phyloP scores from a whole-genome alignment of 2,329 filamentous ascomycete genomes.

The Cytospora leucostoma region DNA sequence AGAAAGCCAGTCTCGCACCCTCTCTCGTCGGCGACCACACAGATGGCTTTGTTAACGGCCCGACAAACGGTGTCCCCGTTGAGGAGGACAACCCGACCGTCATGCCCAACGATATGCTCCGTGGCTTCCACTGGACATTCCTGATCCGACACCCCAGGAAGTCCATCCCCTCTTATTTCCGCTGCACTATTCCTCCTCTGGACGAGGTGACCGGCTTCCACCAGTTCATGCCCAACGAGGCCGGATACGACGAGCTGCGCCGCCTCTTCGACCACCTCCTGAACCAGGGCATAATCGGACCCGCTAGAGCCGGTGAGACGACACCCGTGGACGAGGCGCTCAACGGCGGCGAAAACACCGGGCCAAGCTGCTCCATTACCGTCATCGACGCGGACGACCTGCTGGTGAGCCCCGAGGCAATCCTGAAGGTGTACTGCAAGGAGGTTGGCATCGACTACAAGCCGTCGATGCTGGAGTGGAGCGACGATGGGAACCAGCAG shows the following conservation, averaged over 20 bases:
- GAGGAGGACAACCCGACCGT: constrained; percentile 83
- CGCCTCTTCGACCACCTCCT: constrained; percentile 84
- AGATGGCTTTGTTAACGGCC: constrained; percentile 37
- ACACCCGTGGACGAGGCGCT: constrained; percentile 30
- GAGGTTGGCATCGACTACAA: constrained; percentile 77
- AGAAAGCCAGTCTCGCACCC: constrained; percentile 70
- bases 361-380: constrained; percentile 56
- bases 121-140: constrained; percentile 90
- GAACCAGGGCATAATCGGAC: constrained; percentile 68
- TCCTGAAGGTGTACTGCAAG: constrained; percentile 78
- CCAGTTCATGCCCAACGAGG: constrained; percentile 83
- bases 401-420: constrained; percentile 77
- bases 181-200: constrained; percentile 88
- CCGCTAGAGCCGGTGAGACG: constrained; percentile 54
- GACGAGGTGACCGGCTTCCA: constrained; percentile 80
- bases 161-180: constrained; percentile 90
- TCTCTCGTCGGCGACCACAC: constrained; percentile 66
- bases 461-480: constrained; percentile 82
- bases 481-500: constrained; percentile 69
- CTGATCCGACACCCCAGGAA: constrained; percentile 93
- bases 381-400: constrained; percentile 93
- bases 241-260: constrained; percentile 87
- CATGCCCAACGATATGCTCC: constrained; percentile 71
- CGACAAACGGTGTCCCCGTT: constrained; percentile 24
- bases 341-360: constrained; percentile 30